Conservation (phyloP, 169 alveolate genomes). For the Pseudocohnilembus persalinus region DNA sequence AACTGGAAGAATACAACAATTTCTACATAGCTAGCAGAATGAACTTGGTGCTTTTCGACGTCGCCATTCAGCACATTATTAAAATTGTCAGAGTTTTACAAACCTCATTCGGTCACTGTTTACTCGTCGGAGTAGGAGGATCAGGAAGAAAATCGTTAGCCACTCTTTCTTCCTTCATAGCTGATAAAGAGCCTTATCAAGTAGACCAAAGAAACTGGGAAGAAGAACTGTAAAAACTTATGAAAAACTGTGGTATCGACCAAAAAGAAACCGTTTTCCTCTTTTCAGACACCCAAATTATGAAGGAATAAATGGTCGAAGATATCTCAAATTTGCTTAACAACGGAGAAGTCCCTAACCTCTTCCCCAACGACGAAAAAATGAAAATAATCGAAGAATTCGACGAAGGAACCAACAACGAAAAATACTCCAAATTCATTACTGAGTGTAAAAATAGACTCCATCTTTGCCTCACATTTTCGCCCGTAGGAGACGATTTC, state of each 20-base stretch:
- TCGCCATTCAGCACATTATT: conserved; percentile 71
- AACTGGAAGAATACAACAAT: conserved; percentile 69
- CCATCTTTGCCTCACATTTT: conserved; percentile 85
- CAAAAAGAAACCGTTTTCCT: conserved; percentile 69
- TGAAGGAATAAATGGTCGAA: conserved; percentile 84
- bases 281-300: conserved; percentile 83
- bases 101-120: conserved; percentile 85
- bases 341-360: conserved; percentile 86
- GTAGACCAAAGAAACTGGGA: conserved; percentile 72
- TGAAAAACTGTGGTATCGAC: conserved; percentile 74
- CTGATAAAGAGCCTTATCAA: conserved; percentile 66
- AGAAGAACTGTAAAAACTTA: conserved; percentile 81
- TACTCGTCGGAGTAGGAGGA: conserved; percentile 91
- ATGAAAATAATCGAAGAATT: conserved; percentile 72
- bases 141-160: conserved; percentile 87
- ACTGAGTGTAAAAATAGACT: conserved; percentile 73
- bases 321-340: conserved; percentile 90
- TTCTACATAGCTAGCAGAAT: conserved; percentile 85
- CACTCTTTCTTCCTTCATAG: conserved; percentile 77
- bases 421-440: conserved; percentile 70
- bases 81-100: conserved; percentile 82
- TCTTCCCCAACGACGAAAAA: conserved; percentile 83
- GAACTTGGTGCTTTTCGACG: conserved; percentile 88
- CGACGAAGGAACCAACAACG: conserved; percentile 72
- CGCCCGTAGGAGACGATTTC: conserved; percentile 88